Base-by-base conservation (phyloP, 139 green algal species). In the Penium margaritaceum region DNA sequence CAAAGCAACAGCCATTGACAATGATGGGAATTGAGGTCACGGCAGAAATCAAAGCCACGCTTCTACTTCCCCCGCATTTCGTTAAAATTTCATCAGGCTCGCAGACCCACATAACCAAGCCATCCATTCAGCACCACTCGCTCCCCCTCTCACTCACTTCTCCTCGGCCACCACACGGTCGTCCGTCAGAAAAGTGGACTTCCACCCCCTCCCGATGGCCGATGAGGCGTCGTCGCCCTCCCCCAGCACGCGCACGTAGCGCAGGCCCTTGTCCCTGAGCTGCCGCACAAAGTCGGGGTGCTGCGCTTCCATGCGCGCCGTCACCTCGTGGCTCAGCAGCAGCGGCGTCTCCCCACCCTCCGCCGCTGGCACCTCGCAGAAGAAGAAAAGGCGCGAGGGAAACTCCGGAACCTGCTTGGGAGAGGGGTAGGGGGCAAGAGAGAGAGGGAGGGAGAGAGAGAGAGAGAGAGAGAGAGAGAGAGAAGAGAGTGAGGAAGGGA, bases 371-470 rank as follows among this genome's bases (percentile, higher is more conserved):
- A 74, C 30, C 6, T 80, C 33, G 58, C 63, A 74, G 63, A 70
- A 80, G 67, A 80, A 80, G 74, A 80, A 75, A 33, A 80, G 64
- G 15, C 63, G 36, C 29, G 21, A 27, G 9, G 74, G 74, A 41
- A 57, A 80, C 32, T 68, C 47, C 0, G 74, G 63, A 3, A 80
- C 74, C 74, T 80, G 74, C 47, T 27, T 9, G n/a, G 53, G 32
- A 12, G 30, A 29, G 58, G 15, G 2, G 58, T 5, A 46, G 53
- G n/a, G 53, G 32, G 12, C n/a, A 29, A 29, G 15, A 46, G 53
- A 62, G 53, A 30, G 12, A 38, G 58, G 58, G 15, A 29, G 2
- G 58, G 21, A 38, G 2, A 4, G 30, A 21, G 30, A 65, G 57
- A 29, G 24, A 6, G 14, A 7, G 21, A 5, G 36, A 17, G 32